These are phyloP conservation scores for Serendipita vermifera DNA, from an alignment of 768 basidiomycete species.

Conservation along the genomic window DNA sequence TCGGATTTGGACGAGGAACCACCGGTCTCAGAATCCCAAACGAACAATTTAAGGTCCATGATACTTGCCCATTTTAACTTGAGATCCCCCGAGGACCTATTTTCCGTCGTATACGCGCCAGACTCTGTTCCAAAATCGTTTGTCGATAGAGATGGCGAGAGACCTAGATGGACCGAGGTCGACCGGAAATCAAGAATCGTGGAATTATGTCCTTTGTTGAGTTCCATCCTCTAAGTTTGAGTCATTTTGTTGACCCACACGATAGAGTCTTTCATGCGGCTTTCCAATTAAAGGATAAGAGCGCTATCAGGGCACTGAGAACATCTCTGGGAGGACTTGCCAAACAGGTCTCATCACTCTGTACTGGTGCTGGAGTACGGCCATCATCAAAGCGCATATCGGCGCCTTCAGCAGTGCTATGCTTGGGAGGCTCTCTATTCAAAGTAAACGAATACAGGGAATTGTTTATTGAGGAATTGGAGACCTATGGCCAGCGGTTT, in stretches of 20 bases:
- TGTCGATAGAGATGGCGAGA: conserved; percentile 21
- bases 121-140: conserved; percentile 31
- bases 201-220: too few species aligned
- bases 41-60: background rate
- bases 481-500: conserved; percentile 47
- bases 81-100: conserved; percentile 44
- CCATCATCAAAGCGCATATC: background rate
- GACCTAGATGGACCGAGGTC: conserved; percentile 17
- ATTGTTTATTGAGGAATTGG: conserved; percentile 42
- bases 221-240: too few species aligned
- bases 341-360: conserved; percentile 31
- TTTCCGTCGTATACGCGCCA: conserved; percentile 49
- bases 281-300: conserved; percentile 28
- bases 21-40: background rate
- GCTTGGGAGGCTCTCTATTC: conserved; percentile 68
- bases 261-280: conserved; percentile 74
- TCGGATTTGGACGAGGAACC: background rate
- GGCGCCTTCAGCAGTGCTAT: conserved; percentile 35
- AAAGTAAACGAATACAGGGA: conserved; percentile 48
- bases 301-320: conserved; percentile 13
- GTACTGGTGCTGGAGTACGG: background rate
- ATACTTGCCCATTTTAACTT: conserved; percentile 37
- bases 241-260: conserved; percentile 52
- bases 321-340: conserved; percentile 43
- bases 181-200: conserved; percentile 64